Base-by-base conservation (phyloP, 805 yeast species). In the Wickerhamomyces kurtzmanii region DNA sequence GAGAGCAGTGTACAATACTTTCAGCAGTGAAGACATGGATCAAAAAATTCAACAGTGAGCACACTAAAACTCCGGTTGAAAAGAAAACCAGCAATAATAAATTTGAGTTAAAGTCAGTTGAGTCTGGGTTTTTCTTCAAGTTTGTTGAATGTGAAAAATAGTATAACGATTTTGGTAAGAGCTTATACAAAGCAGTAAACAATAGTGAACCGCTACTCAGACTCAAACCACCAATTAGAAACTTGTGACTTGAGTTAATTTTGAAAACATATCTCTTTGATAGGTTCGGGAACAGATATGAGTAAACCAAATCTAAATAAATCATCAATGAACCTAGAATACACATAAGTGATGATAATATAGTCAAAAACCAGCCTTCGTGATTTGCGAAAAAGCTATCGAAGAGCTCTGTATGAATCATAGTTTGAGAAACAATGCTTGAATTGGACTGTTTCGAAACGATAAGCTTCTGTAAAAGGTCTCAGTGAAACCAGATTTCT, bases 1-100 rank as follows among this genome's bases (percentile, higher is more conserved):
- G 95, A 11, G 73, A 79, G 53, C 96, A 86, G 47, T 86, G 96
- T 0, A 87, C 81, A 19, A 87, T 69, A 18, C 87, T 75, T 47
- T 83, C 83, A 28, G 89, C 72, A 1, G 96, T 83, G 29, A 75
- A 51, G 20, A 71, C 50, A 51, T 87, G 96, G 5, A 91, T 71
- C 1, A 78, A 20, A 16, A 59, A 48, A 49, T 86, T 87, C 31
- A 89, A 55, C 2, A 53, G 34, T 1, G 72, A 49, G 45, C 94
- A 83, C 2, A 71, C 36, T 1, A 57, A 24, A 3, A 80, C 68
- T 3, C 98, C 97, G 1, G 55, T 42, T 4, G 71, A 59, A 38
- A 68, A 66, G 8, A 69, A 59, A 0, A 61, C 53, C 23, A 71
- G 57, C 28, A 71, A 47, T 10, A 56, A 49, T 15, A 59, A 37